Evolutionary conservation across 2,329 filamentous ascomycete genomes (phyloP).

Genomic region (Diplodia corticola): DNA sequence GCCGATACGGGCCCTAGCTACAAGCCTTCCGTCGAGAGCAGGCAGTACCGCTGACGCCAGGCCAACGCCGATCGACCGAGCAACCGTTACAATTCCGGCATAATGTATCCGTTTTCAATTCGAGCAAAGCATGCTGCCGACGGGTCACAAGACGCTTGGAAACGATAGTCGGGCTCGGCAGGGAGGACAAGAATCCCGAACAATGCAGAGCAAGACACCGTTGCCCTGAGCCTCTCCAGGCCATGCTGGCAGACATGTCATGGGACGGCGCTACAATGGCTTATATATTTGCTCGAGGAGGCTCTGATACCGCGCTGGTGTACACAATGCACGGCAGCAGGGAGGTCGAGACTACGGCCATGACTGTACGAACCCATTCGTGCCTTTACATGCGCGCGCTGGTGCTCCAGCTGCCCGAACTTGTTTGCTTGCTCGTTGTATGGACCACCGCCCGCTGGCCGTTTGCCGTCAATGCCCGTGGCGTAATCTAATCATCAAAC

Average conservation of each 20-base stretch:
- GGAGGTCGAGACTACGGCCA: not conserved
- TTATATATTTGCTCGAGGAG: not conserved
- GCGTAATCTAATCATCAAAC: conserved; percentile 48
- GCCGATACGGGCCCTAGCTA: not conserved
- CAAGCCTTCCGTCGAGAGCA: conserved; percentile 1
- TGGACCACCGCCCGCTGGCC: not conserved
- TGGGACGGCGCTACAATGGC: not conserved
- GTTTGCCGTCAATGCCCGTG: not conserved
- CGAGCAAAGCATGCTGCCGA: not conserved
- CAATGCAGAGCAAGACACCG: not conserved
- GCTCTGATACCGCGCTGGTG: not conserved
- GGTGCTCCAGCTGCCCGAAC: not conserved
- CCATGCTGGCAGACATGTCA: not conserved
- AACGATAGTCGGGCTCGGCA: conserved; percentile 3
- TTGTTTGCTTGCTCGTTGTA: not conserved
- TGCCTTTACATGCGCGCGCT: not conserved
- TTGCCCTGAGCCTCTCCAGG: not conserved
- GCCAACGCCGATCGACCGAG: not conserved
- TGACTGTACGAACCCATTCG: not conserved
- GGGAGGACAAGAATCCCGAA: conserved; percentile 2
- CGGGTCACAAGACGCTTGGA: not conserved
- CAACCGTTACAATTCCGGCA: not conserved
- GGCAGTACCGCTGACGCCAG: not conserved
- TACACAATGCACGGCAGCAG: not conserved
- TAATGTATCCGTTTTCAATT: not conserved